Base-by-base conservation (phyloP, 495 filamentous ascomycete genomes). In the Penicillium atrosanguineum region DNA sequence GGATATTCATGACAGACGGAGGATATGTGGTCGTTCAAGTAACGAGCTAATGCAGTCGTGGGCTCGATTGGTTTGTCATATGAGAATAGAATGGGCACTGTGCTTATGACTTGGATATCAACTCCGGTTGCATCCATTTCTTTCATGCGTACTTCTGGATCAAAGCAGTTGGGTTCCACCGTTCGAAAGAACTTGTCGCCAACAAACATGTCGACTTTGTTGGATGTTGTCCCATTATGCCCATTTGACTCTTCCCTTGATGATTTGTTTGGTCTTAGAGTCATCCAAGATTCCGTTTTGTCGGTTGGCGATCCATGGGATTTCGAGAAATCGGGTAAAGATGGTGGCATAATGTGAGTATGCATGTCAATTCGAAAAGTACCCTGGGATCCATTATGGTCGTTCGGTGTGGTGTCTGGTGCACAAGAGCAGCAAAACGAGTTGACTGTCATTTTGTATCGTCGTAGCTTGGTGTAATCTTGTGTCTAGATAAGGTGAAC, bases 301-400 rank as follows among this genome's bases (percentile, higher is more conserved):
- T 52, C 40, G 2, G 25, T 40, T 0, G 59, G 49, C 2, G 23
- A 20, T 16, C 46, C 46, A n/a, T 50, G 45, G 4, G 48, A 52
- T 11, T 48, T 43, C 2, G 60, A 59, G 36, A 62, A 54, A 41
- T 62, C 56, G 0, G 60, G 60, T 12, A 62, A 39, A n/a, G 48
- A 48, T 15, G 60, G 56, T 7, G 60, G 60, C 60, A 62, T 62
- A 36, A 62, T 62, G 34, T 62, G 60, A 2, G 60, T 62, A 37
- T 62, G 60, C 45, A 62, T 50, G 52, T 62, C 60, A 43, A 62
- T 62, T 31, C 52, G 52, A 7, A 62, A 53, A n/a, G 47, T 43
- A 40, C 20, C 48, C 55, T 56, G 34, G 12, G 29, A 46, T 25
- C 31, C 18, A 6, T 55, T 26, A 31, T 36, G 43, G 16, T 45